A percentile compares a stretch with the other conserved stretches of the same genome.
phyloP scores from a whole-genome alignment of 2,329 filamentous ascomycete genomes.

The Cyphellophora attinorum region DNA sequence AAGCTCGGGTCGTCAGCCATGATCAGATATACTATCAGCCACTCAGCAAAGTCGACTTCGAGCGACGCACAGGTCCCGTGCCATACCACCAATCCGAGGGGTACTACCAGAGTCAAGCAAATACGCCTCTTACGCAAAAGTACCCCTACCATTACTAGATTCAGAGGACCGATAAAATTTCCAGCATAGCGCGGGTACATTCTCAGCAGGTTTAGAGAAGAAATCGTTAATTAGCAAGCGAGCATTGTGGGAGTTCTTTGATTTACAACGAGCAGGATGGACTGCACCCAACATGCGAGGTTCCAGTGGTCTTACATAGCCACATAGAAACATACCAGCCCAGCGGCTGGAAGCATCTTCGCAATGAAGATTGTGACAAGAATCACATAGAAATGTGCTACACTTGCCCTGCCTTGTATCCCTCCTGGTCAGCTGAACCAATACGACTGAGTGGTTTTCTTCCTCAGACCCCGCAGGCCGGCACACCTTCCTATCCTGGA shows the following conservation, averaged over 20 bases:
- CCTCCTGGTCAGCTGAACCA: no score
- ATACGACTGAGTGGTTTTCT: no score
- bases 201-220: not conserved
- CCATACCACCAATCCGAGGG: constrained; percentile 43
- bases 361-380: no score
- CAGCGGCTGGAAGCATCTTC: no score
- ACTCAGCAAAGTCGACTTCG: constrained; percentile 57
- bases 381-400: no score
- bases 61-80: constrained; percentile 58
- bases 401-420: no score
- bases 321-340: no score
- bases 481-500: no score
- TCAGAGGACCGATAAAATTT: not conserved
- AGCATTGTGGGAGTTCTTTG: constrained; percentile 2
- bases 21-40: constrained; percentile 78
- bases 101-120: constrained; percentile 27
- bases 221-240: constrained; percentile 3
- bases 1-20: constrained; percentile 54
- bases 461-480: no score
- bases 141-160: constrained; percentile 10
- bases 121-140: constrained; percentile 14
- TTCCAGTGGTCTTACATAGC: not conserved
- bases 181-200: constrained; percentile 1
- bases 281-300: constrained; percentile 1
- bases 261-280: no score